Percentiles rank a stretch among this genome's conserved stretches.
Conservation (phyloP, 495 filamentous ascomycete species). For the Penicillium ochrochloron region DNA sequence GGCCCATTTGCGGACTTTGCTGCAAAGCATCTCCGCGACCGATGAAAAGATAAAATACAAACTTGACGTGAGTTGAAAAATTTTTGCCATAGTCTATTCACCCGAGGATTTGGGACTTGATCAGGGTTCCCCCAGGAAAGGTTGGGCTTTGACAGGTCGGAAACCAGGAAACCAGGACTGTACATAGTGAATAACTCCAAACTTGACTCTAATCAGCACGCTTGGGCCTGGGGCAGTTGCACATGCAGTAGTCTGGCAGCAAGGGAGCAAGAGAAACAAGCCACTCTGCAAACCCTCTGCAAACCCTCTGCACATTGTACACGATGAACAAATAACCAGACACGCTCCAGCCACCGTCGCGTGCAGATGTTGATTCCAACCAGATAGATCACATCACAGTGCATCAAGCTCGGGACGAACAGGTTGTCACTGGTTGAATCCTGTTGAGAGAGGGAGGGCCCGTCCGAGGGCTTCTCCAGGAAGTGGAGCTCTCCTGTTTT, state of each 20-base stretch:
- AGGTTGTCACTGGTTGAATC: constrained; percentile 6
- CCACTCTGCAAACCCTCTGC: constrained; percentile 9
- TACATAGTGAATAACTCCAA: too few relatives aligned
- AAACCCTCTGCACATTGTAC: neutral
- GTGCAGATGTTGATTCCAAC: constrained; percentile 20
- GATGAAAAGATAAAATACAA: neutral
- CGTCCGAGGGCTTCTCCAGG: neutral
- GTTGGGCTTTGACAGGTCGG: constrained; percentile 19
- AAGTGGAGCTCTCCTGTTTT: constrained; percentile 5
- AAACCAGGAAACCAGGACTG: neutral
- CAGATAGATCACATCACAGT: constrained; percentile 26
- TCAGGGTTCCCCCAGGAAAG: neutral
- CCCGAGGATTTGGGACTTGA: neutral
- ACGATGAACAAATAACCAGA: constrained; percentile 12
- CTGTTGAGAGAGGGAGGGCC: neutral
- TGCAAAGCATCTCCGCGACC: neutral
- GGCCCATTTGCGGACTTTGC: neutral
- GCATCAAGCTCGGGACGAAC: constrained; percentile 1
- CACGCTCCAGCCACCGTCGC: constrained; percentile 26
- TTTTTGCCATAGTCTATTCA: neutral
- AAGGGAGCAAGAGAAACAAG: constrained; percentile 16
- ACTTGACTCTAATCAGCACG: neutral
- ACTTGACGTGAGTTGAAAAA: neutral
- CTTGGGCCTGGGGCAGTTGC: constrained; percentile 8
- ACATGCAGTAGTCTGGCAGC: constrained; percentile 14